Base-by-base conservation (phyloP, 345 rosid species). In the Hibiscus tridactylites region DNA sequence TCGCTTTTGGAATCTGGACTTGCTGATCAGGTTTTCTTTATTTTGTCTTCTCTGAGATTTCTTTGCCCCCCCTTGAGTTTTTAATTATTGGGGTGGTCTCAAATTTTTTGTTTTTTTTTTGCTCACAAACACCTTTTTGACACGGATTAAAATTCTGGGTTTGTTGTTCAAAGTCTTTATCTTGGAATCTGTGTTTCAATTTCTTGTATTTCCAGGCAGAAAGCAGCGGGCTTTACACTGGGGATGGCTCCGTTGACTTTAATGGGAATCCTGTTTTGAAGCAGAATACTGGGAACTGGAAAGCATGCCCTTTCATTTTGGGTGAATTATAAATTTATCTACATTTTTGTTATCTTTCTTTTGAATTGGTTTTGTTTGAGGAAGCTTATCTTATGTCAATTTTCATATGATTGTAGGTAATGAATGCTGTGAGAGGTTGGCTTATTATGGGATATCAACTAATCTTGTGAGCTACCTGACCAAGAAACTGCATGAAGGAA, bases 401-500 rank as follows among this genome's bases (percentile, higher is more conserved):
- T 24, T 76, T 66, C 17, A 53, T 15, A 35, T 31, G n/a, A 50
- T 67, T 77, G 1, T 81, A 93, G 98, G 97, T 58, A 92, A 86
- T 31, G 99, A 95, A 76, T 92, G 99, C 56, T 95, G 99, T 60
- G 99, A 95, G 77, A 88, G 96, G 54, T 79, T 95, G 81, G 99
- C 99, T 73, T 95, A 87, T 78, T 95, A 92, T 76, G 97, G 97
- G 64, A 92, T 95, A 52, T 86, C 96, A 24, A 83, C 89, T 2
- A 95, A 92, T 80, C 85, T 95, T 47, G 97, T 95, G 65, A 88
- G 88, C 81, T 92, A 95, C 86, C 87, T 95, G 56, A 95, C 97
- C n/a, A 71, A 53, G 35, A 89, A 88, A 69, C 71, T 95, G 35
- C 96, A 90, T n/a, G 91, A 95, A 80, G 91, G 97, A 63, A 95